Base-by-base conservation (phyloP, 495 filamentous ascomycete genomes). In the Penicillium desertorum region DNA sequence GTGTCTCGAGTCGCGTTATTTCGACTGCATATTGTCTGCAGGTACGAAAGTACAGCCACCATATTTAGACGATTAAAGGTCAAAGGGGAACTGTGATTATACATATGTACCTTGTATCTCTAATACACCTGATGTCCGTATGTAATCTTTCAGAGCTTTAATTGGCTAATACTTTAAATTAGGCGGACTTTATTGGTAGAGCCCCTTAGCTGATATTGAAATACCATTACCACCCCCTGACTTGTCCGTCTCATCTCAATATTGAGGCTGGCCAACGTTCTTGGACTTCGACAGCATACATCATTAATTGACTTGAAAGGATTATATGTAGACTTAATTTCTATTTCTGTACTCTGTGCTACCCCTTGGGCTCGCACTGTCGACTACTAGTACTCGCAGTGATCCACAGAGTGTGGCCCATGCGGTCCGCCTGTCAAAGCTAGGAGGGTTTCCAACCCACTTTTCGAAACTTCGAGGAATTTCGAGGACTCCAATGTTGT, bases 361-460 rank as follows among this genome's bases (percentile, higher is more conserved):
- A 39, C 36, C 34, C 34, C 12, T 39, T 3, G n/a, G 16, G 2
- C 36, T 39, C 36, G n/a, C 36, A 8, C 36, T 7, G 7, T 39
- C 30, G 0, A 34, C 30, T 12, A 32, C 11, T 39, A 12, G 5
- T 12, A 32, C 11, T 39, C 34, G 5, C 14, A 36, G 34, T 16
- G 16, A 39, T 39, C 36, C 36, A 39, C 36, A 39, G 16, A n/a
- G 36, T 20, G 12, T 48, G 54, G 54, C 17, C 59, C 27, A 36
- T 46, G 58, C 54, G 53, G 56, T 53, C 53, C 47, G 41, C 37
- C 59, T 49, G 46, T 49, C 46, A 49, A 19, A 34, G 0, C 11
- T 7, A 3, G 14, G 14, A 20, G n/a, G 17, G 9, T 34, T 49
- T 48, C 17, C 25, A 48, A 11, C 11, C 46, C 46, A 48, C 27